Conservation (phyloP, 2,329 filamentous ascomycete genomes). For the Achaetomium macrosporum region DNA sequence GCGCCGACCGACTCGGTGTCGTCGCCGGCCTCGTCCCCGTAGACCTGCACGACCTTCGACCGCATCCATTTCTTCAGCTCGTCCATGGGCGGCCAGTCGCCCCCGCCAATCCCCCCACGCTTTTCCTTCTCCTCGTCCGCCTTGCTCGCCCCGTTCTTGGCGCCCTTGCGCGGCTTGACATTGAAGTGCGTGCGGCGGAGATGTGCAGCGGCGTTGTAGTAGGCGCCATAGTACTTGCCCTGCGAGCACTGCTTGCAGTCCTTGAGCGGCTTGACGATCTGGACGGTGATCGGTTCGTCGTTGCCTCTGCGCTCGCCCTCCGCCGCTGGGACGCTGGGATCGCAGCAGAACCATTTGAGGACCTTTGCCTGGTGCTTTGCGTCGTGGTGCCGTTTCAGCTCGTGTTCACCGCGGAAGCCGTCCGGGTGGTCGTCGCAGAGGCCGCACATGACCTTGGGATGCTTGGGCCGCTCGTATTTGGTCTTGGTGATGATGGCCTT, state of each 20-base stretch:
- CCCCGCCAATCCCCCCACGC: slow-evolving; percentile 49
- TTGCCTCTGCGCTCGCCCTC: slow-evolving; percentile 35
- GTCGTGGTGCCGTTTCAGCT: slow-evolving; percentile 63
- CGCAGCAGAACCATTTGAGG: slow-evolving; percentile 54
- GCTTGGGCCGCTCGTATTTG: slow-evolving; percentile 56
- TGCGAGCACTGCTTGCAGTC: slow-evolving; percentile 79
- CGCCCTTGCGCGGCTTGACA: slow-evolving; percentile 45
- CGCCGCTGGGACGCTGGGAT: slow-evolving; percentile 39
- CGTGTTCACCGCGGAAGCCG: slow-evolving; percentile 82
- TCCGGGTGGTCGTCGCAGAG: slow-evolving; percentile 66
- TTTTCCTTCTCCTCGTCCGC: slow-evolving; percentile 38
- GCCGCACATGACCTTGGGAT: slow-evolving; percentile 64
- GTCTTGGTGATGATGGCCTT: slow-evolving; percentile 41
- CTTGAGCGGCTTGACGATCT: slow-evolving; percentile 57
- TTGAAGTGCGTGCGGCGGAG: slow-evolving; percentile 85
- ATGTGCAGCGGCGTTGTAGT: slow-evolving; percentile 93
- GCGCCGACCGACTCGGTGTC: too few species aligned
- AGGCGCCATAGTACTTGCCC: slow-evolving; percentile 76
- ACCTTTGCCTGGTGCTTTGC: slow-evolving; percentile 60
- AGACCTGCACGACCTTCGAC: too few species aligned
- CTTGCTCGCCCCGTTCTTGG: slow-evolving; percentile 25
- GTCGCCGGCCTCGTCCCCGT: too few species aligned
- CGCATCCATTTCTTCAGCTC: slow-evolving; percentile 55
- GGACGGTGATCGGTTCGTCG: too few species aligned
- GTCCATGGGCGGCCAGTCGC: slow-evolving; percentile 50